Conservation (phyloP, 768 basidiomycete genomes). For the Sarcodon sp. region DNA sequence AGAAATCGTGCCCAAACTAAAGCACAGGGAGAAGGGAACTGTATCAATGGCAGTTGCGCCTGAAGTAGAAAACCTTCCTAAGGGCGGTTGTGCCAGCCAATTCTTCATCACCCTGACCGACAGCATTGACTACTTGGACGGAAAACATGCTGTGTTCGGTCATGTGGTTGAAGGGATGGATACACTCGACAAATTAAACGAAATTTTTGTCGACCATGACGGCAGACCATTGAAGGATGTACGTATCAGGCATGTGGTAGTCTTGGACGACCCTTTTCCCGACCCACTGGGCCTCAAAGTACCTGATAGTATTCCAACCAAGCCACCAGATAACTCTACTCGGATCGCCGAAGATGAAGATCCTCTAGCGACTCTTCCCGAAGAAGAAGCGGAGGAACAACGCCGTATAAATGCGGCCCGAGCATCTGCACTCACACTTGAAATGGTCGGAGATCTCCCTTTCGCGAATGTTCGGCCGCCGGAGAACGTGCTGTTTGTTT, state of each 20-base stretch:
- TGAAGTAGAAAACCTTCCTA: conserved; percentile 39
- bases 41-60: conserved; percentile 98
- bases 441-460: conserved; percentile 98
- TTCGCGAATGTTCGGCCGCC: conserved; percentile 97
- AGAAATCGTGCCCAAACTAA: conserved; percentile 67
- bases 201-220: conserved; percentile 79
- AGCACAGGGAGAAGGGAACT: conserved; percentile 76
- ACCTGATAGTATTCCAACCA: conserved; percentile 66
- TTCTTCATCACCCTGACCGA: conserved; percentile 93
- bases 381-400: conserved; percentile 73
- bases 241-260: conserved; percentile 88
- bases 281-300: conserved; percentile 69
- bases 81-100: conserved; percentile 84
- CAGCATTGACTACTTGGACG: conserved; percentile 90
- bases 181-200: conserved; percentile 86
- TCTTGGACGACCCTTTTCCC: conserved; percentile 92
- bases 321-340: conserved; percentile 74
- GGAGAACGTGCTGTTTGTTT: conserved; percentile 97
- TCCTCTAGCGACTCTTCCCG: conserved; percentile 66
- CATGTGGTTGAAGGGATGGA: conserved; percentile 92
- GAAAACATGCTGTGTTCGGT: conserved; percentile 86
- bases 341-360: conserved; percentile 96
- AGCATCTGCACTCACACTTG: conserved; percentile 89
- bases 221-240: conserved; percentile 91
- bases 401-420: conserved; percentile 82